Conservation (phyloP, 495 filamentous ascomycete genomes). For the Tuber microsphaerosporum region DNA sequence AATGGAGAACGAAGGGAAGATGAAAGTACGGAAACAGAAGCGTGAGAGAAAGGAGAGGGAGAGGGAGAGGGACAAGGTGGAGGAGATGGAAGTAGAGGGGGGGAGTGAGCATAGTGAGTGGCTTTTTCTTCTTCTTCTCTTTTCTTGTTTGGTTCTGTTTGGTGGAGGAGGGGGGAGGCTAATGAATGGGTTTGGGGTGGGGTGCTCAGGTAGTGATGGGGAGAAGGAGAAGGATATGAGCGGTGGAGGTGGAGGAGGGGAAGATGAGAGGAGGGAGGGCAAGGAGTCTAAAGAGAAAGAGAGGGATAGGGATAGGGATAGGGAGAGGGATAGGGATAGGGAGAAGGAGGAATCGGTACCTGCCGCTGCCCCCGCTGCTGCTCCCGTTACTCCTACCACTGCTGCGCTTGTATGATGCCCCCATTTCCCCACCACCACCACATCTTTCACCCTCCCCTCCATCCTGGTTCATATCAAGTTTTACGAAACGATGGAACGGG, state of each 20-base stretch:
- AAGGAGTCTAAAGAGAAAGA: neutral
- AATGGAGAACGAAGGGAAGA: conserved; percentile 1
- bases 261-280: neutral
- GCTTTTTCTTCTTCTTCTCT: neutral
- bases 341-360: neutral
- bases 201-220: neutral
- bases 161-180: neutral
- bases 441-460: neutral
- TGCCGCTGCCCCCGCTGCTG: neutral
- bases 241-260: neutral
- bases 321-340: neutral
- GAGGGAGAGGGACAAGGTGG: neutral
- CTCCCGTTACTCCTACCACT: neutral
- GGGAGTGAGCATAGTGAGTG: conserved; percentile 1
- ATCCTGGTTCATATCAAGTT: neutral
- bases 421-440: neutral
- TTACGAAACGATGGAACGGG: neutral
- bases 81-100: conserved; percentile 1
- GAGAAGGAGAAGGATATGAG: neutral
- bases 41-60: neutral
- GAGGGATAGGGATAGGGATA: neutral
- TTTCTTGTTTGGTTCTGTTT: neutral
- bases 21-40: neutral
- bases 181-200: neutral
- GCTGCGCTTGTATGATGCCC: neutral